A percentile compares a stretch with the other conserved stretches of the same genome.
Conservation (phyloP, 495 filamentous ascomycete species). For the Entonaema liquescens region DNA sequence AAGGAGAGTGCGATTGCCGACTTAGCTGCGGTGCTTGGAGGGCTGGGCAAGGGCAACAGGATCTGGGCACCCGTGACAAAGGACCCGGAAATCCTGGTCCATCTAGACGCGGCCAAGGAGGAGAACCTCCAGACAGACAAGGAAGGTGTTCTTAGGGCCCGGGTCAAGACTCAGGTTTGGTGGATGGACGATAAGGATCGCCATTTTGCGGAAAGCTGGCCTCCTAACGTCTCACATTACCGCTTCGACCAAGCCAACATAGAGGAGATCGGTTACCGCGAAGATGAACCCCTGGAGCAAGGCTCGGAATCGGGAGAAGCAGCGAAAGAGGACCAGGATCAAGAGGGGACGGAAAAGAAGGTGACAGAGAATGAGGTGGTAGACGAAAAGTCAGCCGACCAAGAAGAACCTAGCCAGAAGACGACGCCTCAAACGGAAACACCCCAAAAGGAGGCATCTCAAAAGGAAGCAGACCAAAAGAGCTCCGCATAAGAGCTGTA, state of each 20-base stretch:
- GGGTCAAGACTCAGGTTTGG: conserved; percentile 61
- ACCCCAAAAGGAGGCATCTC: not conserved
- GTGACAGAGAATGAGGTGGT: no score
- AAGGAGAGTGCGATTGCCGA: conserved; percentile 90
- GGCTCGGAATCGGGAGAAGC: not conserved
- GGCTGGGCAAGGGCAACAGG: conserved; percentile 56
- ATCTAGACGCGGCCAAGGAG: conserved; percentile 46
- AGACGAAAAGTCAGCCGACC: not conserved
- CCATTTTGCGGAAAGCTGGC: conserved; percentile 73
- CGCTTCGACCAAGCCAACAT: conserved; percentile 14
- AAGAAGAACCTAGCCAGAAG: not conserved
- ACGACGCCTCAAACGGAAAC: not conserved
- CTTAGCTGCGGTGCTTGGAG: conserved; percentile 76
- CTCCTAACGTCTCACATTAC: conserved; percentile 69
- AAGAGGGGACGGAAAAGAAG: no score
- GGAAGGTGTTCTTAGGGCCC: conserved; percentile 39
- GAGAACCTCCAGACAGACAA: conserved; percentile 45
- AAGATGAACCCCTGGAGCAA: not conserved
- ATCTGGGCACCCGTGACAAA: conserved; percentile 53
- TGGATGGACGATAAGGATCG: conserved; percentile 76
- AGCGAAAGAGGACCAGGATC: not conserved
- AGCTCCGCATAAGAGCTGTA: not conserved
- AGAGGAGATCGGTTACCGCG: not conserved
- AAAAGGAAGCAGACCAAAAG: not conserved
- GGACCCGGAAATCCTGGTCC: conserved; percentile 40